Evolutionary conservation across 163 green algal genomes (phyloP).

Genomic region (Chlorella variabilis): DNA sequence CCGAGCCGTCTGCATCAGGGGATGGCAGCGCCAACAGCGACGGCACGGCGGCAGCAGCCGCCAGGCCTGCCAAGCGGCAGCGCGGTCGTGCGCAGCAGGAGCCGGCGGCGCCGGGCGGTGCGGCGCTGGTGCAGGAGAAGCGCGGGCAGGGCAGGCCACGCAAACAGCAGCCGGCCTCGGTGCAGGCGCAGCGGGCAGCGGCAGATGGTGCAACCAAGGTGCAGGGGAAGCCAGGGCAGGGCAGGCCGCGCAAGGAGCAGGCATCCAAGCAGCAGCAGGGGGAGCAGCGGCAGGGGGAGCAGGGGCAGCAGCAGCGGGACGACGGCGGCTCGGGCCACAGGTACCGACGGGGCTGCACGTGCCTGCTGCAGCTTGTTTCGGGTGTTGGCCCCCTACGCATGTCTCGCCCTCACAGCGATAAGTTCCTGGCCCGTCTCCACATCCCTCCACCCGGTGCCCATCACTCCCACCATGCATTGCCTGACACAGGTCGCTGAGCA

Average conservation of each 20-base stretch:
- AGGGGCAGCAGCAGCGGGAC: not conserved
- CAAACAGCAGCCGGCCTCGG: not conserved
- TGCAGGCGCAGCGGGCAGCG: not conserved
- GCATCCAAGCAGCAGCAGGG: not conserved
- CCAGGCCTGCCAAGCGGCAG: not conserved
- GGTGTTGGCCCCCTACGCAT: no score
- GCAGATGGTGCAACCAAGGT: not conserved
- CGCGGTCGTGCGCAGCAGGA: not conserved
- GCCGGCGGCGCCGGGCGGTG: not conserved
- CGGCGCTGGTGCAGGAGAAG: not conserved
- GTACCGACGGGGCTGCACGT: no score
- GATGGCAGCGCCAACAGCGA: no score
- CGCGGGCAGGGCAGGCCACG: not conserved
- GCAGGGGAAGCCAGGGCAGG: not conserved
- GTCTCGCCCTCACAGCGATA: no score
- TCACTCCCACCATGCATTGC: no score
- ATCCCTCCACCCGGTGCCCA: no score
- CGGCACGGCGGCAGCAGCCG: not conserved
- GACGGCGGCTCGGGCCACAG: not conserved
- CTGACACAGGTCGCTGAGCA: not conserved
- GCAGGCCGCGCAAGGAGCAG: slow-evolving; percentile 2
- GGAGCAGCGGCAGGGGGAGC: not conserved
- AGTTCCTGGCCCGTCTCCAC: no score
- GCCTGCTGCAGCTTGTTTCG: no score
- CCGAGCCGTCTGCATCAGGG: not conserved